phyloP scores from a whole-genome alignment of 257 asterid genomes.

The Solanum raphanifolium region DNA sequence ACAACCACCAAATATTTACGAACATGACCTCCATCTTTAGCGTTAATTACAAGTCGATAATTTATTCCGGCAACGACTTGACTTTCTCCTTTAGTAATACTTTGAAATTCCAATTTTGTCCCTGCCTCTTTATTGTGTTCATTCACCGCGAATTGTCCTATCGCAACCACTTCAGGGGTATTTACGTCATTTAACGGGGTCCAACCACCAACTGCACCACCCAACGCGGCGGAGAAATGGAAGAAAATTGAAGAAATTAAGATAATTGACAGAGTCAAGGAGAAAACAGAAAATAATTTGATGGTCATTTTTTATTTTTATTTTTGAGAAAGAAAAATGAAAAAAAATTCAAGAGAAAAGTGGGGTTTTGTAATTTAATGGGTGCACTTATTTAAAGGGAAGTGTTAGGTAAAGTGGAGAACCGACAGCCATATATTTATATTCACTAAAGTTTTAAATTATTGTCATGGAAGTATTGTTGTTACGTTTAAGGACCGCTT shows the following conservation, averaged over 20 bases:
- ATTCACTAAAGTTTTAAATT: not conserved
- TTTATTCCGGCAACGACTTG: slow-evolving; percentile 33
- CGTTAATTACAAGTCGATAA: slow-evolving; percentile 21
- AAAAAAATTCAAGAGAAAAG: not conserved
- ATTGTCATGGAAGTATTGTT: no score
- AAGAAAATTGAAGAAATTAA: not conserved
- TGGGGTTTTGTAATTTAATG: not conserved
- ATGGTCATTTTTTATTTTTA: not conserved
- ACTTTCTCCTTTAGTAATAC: slow-evolving; percentile 13
- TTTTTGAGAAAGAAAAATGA: not conserved
- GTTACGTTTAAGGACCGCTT: not conserved
- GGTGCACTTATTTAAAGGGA: not conserved
- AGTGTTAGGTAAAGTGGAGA: not conserved
- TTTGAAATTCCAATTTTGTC: slow-evolving; percentile 6
- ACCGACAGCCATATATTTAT: not conserved
- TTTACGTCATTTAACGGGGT: slow-evolving; percentile 9
- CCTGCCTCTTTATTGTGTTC: slow-evolving; percentile 21
- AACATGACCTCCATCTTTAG: slow-evolving; percentile 7
- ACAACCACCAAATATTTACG: slow-evolving; percentile 24
- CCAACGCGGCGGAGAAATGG: not conserved
- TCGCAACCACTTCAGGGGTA: slow-evolving; percentile 10
- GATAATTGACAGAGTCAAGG: not conserved
- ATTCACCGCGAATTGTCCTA: slow-evolving; percentile 28
- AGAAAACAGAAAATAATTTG: not conserved
- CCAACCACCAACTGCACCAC: slow-evolving; percentile 12